phyloP scores from a whole-genome alignment of 1,139 yeast species.

The Pneumocystis carinii region DNA sequence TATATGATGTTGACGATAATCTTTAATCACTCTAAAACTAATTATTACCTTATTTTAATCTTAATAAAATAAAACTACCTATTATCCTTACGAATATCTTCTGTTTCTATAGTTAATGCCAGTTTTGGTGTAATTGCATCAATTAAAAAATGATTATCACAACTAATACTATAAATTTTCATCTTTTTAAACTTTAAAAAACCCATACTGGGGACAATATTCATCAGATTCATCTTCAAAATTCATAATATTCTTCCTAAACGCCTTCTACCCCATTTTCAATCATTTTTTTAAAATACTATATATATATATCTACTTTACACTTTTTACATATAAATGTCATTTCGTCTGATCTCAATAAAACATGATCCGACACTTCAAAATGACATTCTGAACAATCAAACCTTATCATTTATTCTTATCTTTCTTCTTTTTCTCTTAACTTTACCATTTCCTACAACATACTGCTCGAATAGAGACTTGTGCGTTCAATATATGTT shows the following conservation, averaged over 20 bases:
- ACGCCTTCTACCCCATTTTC: conserved; percentile 19
- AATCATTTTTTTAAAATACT: not conserved
- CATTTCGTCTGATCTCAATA: conserved; percentile 24
- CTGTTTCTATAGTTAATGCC: conserved; percentile 8
- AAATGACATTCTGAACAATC: conserved; percentile 28
- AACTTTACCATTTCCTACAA: conserved; percentile 8
- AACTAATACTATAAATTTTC: conserved; percentile 9
- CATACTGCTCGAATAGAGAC: conserved; percentile 26
- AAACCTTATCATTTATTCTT: conserved; percentile 19
- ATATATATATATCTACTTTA: conserved; percentile 7
- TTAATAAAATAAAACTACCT: not conserved
- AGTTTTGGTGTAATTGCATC: conserved; percentile 19
- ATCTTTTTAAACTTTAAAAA: not conserved
- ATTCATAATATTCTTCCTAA: conserved; percentile 22
- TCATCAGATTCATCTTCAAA: conserved; percentile 26
- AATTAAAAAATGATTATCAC: conserved; percentile 26
- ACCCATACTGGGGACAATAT: conserved; percentile 23
- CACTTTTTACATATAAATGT: conserved; percentile 27
- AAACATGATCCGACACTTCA: conserved; percentile 23
- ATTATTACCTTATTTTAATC: not conserved
- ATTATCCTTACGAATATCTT: conserved; percentile 9
- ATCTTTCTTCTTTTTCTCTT: not conserved
- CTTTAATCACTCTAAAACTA: not conserved
- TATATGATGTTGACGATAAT: not conserved
- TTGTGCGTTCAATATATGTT: conserved; percentile 26